Evolutionary conservation across 305 asterid genomes (phyloP).

Genomic region (Petunia hybrid): DNA sequence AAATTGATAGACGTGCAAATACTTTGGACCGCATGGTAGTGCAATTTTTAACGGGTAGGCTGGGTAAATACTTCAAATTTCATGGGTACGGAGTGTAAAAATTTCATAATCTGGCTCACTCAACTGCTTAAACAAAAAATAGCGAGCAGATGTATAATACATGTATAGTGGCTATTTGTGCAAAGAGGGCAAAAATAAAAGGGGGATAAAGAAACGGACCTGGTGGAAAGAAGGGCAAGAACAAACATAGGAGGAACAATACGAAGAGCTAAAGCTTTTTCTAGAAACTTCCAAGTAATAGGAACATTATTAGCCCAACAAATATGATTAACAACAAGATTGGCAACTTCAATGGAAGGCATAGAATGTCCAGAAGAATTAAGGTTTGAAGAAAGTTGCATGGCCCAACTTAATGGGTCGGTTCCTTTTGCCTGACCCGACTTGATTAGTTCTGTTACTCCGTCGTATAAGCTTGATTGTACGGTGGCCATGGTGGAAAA

Average conservation of each 20-base stretch:
- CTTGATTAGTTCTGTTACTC: conserved; percentile 70
- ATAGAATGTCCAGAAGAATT: conserved; percentile 62
- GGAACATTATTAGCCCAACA: conserved; percentile 80
- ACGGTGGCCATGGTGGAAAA: conserved; percentile 33
- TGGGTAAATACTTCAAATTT: too few species aligned
- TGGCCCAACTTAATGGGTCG: conserved; percentile 76
- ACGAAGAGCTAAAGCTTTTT: conserved; percentile 69
- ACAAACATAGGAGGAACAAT: conserved; percentile 76
- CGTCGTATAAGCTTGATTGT: conserved; percentile 54
- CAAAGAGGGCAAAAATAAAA: conserved; percentile 10
- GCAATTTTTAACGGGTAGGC: too few species aligned
- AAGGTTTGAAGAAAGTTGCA: conserved; percentile 66
- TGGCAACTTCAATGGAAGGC: conserved; percentile 79
- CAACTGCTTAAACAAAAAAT: too few species aligned
- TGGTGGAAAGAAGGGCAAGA: conserved; percentile 76
- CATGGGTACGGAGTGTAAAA: too few species aligned
- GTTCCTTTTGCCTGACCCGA: conserved; percentile 69
- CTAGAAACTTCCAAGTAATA: conserved; percentile 84
- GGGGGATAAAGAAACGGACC: conserved; percentile 46
- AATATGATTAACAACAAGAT: conserved; percentile 71
- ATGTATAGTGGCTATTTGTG: neutral
- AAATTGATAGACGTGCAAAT: too few species aligned
- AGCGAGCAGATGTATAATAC: too few species aligned
- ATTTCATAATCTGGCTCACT: too few species aligned
- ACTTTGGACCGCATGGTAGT: too few species aligned